phyloP scores from a whole-genome alignment of 1,284 basidiomycete species.

The Ceratobasidium sp. region DNA sequence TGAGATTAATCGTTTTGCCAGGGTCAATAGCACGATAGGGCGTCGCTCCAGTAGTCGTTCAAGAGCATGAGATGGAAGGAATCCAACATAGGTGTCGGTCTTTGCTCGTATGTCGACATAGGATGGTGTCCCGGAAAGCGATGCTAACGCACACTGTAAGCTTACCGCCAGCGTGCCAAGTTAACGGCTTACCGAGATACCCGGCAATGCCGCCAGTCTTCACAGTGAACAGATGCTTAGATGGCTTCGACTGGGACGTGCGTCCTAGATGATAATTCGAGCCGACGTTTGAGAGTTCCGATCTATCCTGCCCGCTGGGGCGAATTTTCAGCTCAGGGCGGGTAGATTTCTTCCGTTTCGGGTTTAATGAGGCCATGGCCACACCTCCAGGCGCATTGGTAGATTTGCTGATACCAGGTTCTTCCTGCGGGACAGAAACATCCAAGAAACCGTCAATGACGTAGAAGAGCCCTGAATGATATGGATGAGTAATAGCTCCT shows the following conservation, averaged over 20 bases:
- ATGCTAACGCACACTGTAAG: conserved; percentile 59
- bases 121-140: conserved; percentile 87
- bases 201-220: conserved; percentile 99
- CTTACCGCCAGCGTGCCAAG: neutral
- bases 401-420: conserved; percentile 40
- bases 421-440: conserved; percentile 74
- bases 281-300: neutral
- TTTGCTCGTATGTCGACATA: conserved; percentile 97
- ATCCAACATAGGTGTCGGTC: conserved; percentile 96
- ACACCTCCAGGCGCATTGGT: conserved; percentile 16
- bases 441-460: conserved; percentile 98
- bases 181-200: conserved; percentile 72
- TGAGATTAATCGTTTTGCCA: conserved; percentile 96
- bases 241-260: conserved; percentile 39
- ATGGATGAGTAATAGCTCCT: neutral
- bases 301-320: conserved; percentile 7
- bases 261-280: conserved; percentile 26
- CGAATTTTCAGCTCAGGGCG: conserved; percentile 25
- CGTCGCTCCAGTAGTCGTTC: conserved; percentile 90
- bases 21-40: conserved; percentile 92
- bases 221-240: conserved; percentile 87
- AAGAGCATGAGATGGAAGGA: conserved; percentile 86
- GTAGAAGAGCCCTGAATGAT: conserved; percentile 82
- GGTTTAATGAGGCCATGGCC: conserved; percentile 15
- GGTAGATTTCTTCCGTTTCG: neutral